phyloP scores from a whole-genome alignment of 306 rosid genomes.

The Quercus variabilis region DNA sequence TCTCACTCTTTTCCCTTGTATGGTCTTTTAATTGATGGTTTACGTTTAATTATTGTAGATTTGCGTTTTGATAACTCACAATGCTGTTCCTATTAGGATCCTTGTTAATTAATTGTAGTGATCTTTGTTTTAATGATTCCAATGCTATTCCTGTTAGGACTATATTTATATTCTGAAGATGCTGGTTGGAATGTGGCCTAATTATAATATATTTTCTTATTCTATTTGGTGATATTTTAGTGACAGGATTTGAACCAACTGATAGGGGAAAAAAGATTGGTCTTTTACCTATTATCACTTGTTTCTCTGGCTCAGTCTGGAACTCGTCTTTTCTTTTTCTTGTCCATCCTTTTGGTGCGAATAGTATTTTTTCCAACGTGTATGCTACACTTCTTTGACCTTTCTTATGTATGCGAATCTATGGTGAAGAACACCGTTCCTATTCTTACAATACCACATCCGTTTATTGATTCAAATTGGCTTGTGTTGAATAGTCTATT shows the following conservation, averaged over 20 bases:
- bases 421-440: too few species aligned
- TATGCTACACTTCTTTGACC: too few species aligned
- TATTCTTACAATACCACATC: too few species aligned
- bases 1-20: background rate
- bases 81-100: background rate
- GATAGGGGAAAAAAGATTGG: background rate
- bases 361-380: too few species aligned
- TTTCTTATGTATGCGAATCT: too few species aligned
- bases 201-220: background rate
- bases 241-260: background rate
- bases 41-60: background rate
- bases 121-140: background rate
- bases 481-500: too few species aligned
- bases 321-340: too few species aligned
- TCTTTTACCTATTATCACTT: too few species aligned
- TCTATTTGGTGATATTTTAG: background rate
- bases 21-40: constrained; percentile 7
- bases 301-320: too few species aligned
- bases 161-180: background rate
- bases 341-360: too few species aligned
- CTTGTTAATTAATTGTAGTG: too few species aligned
- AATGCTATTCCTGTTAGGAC: background rate
- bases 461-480: too few species aligned
- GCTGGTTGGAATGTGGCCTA: background rate
- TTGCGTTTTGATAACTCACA: constrained; percentile 2